Evolutionary conservation across 805 yeast species (phyloP).

Genomic region (Nakazawaea holstii): DNA sequence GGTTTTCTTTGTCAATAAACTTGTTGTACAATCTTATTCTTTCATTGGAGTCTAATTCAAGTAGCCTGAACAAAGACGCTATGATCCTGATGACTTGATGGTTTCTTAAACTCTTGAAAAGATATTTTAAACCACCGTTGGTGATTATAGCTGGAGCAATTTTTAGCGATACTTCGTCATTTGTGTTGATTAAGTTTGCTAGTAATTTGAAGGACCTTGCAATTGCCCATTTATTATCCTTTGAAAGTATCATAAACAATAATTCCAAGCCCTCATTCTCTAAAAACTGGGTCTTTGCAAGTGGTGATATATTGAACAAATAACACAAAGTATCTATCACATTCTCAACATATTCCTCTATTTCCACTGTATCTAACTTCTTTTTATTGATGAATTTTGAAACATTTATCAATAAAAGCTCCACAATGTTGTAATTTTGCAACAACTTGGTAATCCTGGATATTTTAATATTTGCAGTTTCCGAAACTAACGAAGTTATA

Average conservation of each 20-base stretch:
- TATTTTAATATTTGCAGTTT: constrained; percentile 1
- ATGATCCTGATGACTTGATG: not conserved
- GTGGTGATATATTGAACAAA: constrained; percentile 10
- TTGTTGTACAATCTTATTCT: constrained; percentile 10
- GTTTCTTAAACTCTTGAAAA: constrained; percentile 5
- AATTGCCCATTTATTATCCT: constrained; percentile 2
- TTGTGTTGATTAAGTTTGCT: not conserved
- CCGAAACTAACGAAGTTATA: not conserved
- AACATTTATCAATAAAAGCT: constrained; percentile 1
- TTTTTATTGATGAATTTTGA: constrained; percentile 5
- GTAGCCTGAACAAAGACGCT: constrained; percentile 5
- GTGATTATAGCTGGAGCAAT: constrained; percentile 2
- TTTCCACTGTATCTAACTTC: not conserved
- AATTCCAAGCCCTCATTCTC: constrained; percentile 12
- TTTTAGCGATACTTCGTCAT: constrained; percentile 1
- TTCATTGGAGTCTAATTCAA: constrained; percentile 10
- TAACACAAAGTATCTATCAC: constrained; percentile 16
- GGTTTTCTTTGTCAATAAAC: constrained; percentile 5
- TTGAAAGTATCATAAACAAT: constrained; percentile 1
- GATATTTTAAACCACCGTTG: constrained; percentile 8
- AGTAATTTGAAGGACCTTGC: constrained; percentile 1
- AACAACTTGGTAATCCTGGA: not conserved
- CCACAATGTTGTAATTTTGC: constrained; percentile 1
- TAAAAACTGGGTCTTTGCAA: constrained; percentile 11
- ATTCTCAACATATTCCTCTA: constrained; percentile 7